Percentiles rank a stretch among this genome's conserved stretches.
Conservation (phyloP, 768 basidiomycete species). For the Psilocybe sp. region DNA sequence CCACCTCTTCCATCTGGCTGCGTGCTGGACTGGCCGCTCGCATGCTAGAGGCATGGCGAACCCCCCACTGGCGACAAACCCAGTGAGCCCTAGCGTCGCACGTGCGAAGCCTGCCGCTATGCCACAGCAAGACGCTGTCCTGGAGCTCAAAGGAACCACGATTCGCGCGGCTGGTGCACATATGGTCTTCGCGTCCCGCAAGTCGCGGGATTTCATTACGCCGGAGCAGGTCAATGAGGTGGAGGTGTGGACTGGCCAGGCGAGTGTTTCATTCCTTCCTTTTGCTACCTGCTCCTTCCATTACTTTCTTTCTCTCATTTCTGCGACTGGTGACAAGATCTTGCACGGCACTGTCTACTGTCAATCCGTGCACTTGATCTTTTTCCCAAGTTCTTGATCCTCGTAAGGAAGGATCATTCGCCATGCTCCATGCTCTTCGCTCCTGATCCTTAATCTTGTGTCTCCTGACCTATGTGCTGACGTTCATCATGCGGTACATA, state of each 20-base stretch:
- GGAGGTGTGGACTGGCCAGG: slow-evolving; percentile 61
- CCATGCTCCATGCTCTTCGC: not conserved
- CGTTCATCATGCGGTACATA: no score
- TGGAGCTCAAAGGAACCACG: slow-evolving; percentile 19
- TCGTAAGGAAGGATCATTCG: no score
- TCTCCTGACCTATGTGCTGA: no score
- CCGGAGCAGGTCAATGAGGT: slow-evolving; percentile 58
- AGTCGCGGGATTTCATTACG: slow-evolving; percentile 70
- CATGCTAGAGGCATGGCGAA: slow-evolving; percentile 17
- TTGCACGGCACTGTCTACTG: no score
- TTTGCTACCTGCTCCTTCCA: no score
- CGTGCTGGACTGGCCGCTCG: slow-evolving; percentile 53
- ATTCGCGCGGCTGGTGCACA: slow-evolving; percentile 80
- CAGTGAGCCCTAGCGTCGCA: slow-evolving; percentile 37
- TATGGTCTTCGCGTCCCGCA: slow-evolving; percentile 79
- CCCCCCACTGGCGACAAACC: slow-evolving; percentile 44
- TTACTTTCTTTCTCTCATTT: no score
- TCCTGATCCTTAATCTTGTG: not conserved
- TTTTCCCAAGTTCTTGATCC: no score
- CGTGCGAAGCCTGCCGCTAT: slow-evolving; percentile 23
- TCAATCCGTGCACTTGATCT: no score
- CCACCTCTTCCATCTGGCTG: slow-evolving; percentile 77
- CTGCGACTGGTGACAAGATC: no score
- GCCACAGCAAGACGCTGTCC: slow-evolving; percentile 13
- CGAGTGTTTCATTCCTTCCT: slow-evolving; percentile 14